phyloP scores from a whole-genome alignment of 192 early-diverging fungal genomes.

The Umbelopsis sp. region DNA sequence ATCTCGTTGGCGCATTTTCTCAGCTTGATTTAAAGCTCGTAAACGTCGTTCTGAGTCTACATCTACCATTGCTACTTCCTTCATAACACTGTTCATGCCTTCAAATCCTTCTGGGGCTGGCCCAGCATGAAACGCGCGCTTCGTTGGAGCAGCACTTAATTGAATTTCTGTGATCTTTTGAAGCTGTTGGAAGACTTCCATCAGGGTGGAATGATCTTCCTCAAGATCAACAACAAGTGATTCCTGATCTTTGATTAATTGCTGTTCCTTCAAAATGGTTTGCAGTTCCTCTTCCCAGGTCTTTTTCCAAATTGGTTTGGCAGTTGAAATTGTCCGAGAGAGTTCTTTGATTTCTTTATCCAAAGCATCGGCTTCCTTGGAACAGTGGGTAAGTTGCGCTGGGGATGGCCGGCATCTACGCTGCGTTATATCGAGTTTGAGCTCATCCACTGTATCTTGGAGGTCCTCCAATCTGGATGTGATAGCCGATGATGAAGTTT shows the following conservation, averaged over 20 bases:
- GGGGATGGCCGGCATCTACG: conserved; percentile 65
- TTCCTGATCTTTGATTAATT: conserved; percentile 81
- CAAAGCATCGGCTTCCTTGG: conserved; percentile 54
- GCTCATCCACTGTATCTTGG: conserved; percentile 68
- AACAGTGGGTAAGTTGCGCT: conserved; percentile 54
- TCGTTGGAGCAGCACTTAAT: conserved; percentile 41
- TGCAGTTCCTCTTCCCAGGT: conserved; percentile 86
- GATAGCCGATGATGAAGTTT: conserved; percentile 47
- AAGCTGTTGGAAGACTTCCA: conserved; percentile 62
- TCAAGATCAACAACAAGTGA: conserved; percentile 66
- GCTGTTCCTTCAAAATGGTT: conserved; percentile 78
- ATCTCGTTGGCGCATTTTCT: conserved; percentile 68
- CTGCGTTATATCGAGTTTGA: conserved; percentile 74
- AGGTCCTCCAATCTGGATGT: conserved; percentile 61
- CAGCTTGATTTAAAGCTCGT: conserved; percentile 66
- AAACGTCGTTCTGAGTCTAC: conserved; percentile 67
- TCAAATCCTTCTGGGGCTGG: conserved; percentile 64
- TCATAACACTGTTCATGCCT: conserved; percentile 66
- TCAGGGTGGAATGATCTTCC: conserved; percentile 63
- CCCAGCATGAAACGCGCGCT: conserved; percentile 57
- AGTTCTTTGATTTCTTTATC: conserved; percentile 55
- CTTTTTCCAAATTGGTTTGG: conserved; percentile 77
- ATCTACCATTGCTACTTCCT: conserved; percentile 69
- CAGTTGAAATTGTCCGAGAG: conserved; percentile 58
- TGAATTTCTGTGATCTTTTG: conserved; percentile 63